Evolutionary conservation across 176 grass and related monocot species (phyloP), one percentile per base, ranked within the genome.

Genomic region (Aegilops longissima): DNA sequence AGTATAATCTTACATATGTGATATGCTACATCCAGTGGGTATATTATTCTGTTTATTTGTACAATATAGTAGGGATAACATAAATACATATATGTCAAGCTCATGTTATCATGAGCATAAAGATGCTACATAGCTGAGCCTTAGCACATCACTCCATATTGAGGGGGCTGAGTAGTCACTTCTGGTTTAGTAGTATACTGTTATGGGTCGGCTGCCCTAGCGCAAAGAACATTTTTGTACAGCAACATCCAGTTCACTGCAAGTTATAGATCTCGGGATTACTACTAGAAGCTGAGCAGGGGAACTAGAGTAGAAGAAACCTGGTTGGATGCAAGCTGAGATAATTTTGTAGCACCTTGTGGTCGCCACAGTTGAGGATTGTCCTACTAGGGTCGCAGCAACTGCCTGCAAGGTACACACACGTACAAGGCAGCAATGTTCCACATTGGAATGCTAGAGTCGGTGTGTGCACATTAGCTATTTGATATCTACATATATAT

Each of bases 141-240:
- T 76, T 76, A 20, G 73, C 72, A 51, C 44, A 51, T 75, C 36
- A 77, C 36, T 70, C 23, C 49, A 45, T 90, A 61, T 77, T 35
- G 5, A 40, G 73, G 66, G 42, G 69, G 58, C 77, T 78, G 44
- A 61, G 6, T 59, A 29, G 45, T 33, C 66, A 65, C 52, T 76
- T 91, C 35, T 59, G 42, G 71, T 70, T 81, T 74, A 63, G 29
- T 77, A 33, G 76, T 73, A 42, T 68, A 42, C n/a, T 76, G 13
- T 52, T 76, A 31, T 17, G 45, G 21, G 45, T 9, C 8, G 24
- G 13, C 45, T 5, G 14, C 14, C 25, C 44, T 76, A 76, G 73
- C 25, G 44, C 73, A 52, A 76, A 31, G 8, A 54, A 52, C 29
- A 76, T 9, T 20, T 51, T 52, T 76, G 25, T 76, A 76, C 25